These are phyloP conservation scores for Saturnispora quitensis DNA, from an alignment of 805 yeast species.

Conservation along the genomic window DNA sequence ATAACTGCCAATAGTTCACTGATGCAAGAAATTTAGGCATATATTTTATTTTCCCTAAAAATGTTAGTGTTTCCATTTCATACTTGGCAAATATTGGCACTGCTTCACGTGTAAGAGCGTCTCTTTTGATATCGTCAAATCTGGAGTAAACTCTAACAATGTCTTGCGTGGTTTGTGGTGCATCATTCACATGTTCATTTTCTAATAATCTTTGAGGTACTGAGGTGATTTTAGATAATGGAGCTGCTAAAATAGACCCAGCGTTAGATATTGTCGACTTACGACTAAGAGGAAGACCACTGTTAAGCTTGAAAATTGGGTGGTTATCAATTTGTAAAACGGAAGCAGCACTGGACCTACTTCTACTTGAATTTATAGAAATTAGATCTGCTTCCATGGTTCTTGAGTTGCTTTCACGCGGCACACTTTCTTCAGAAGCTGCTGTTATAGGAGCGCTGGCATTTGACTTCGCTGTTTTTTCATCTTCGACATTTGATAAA, in stretches of 20 bases:
- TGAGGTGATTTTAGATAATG: conserved; percentile 8
- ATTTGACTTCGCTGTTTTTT: neutral
- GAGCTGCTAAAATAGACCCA: neutral
- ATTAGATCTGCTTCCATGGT: neutral
- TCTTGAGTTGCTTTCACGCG: neutral
- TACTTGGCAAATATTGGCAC: neutral
- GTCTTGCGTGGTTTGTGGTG: conserved; percentile 34
- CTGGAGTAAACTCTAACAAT: conserved; percentile 47
- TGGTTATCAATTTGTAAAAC: neutral
- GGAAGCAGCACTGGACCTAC: neutral
- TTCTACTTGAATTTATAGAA: neutral
- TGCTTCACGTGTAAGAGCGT: conserved; percentile 9
- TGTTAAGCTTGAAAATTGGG: neutral
- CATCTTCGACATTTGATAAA: neutral
- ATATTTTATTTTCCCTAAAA: neutral
- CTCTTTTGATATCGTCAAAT: conserved; percentile 25
- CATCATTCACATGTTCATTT: neutral
- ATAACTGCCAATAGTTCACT: conserved; percentile 7
- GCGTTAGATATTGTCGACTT: neutral
- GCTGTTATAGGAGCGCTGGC: neutral
- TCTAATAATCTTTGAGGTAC: conserved; percentile 21
- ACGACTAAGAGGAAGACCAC: neutral
- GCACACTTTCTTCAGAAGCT: neutral
- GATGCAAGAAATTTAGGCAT: conserved; percentile 1
- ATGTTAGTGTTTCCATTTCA: neutral